Percentiles rank a stretch among this genome's conserved stretches.
Conservation (phyloP, 2,329 filamentous ascomycete species). For the Claviceps spartinae region DNA sequence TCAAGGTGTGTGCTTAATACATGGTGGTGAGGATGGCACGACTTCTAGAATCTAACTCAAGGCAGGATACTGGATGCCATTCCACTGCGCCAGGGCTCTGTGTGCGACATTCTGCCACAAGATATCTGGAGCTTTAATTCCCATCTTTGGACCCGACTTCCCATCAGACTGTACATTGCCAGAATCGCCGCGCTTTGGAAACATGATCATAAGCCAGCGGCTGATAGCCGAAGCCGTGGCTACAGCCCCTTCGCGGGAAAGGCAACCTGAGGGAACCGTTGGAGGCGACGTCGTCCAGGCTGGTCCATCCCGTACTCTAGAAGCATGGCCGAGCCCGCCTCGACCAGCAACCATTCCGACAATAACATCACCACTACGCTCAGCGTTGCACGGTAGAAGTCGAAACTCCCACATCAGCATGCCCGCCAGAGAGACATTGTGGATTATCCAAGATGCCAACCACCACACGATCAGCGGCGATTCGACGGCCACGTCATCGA, state of each 20-base stretch:
- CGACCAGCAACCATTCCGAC: not conserved
- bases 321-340: not conserved
- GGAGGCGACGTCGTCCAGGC: not conserved
- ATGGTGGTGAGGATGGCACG: not conserved
- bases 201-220: slow-evolving; percentile 49
- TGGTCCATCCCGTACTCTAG: not conserved
- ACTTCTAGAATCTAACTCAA: slow-evolving; percentile 5
- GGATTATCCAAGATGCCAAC: not conserved
- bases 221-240: slow-evolving; percentile 39
- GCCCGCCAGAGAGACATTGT: not conserved
- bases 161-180: slow-evolving; percentile 55
- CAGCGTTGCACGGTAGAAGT: not conserved
- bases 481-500: not conserved
- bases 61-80: slow-evolving; percentile 94
- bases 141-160: slow-evolving; percentile 78
- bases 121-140: slow-evolving; percentile 76
- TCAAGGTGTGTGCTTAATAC: slow-evolving; percentile 51
- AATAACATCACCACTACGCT: not conserved
- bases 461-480: not conserved
- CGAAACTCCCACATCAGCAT: not conserved
- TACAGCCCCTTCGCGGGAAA: slow-evolving; percentile 23
- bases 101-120: slow-evolving; percentile 80
- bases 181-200: slow-evolving; percentile 47
- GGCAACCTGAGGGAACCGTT: not conserved
- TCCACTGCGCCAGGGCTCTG: slow-evolving; percentile 68